phyloP scores from a whole-genome alignment of 129 eudicot species.

The Kitagawia praeruptora region DNA sequence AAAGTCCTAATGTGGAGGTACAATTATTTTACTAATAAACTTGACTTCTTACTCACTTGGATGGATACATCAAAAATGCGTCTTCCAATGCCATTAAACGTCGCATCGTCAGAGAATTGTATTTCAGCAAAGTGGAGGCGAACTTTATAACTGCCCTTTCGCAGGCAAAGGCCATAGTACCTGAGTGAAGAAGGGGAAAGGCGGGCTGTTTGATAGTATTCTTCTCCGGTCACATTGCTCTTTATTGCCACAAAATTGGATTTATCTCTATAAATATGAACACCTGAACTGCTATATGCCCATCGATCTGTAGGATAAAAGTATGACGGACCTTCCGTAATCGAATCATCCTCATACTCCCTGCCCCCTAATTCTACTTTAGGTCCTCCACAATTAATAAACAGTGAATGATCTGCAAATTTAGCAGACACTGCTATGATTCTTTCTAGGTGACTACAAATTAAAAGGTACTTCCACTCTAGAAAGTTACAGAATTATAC shows the following conservation, averaged over 20 bases:
- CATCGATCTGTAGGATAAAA: constrained; percentile 39
- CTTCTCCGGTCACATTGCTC: constrained; percentile 18
- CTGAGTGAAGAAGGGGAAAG: constrained; percentile 60
- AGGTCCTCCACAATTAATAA: constrained; percentile 75
- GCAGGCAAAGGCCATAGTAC: constrained; percentile 65
- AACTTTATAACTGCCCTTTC: constrained; percentile 65
- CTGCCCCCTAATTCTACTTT: constrained; percentile 30
- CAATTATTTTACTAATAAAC: not conserved
- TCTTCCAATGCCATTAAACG: constrained; percentile 52
- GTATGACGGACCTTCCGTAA: constrained; percentile 33
- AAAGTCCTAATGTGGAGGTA: not conserved
- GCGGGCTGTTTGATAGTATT: constrained; percentile 50
- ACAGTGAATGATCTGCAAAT: constrained; percentile 43
- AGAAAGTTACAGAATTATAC: not conserved
- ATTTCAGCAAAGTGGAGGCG: constrained; percentile 88
- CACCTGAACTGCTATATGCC: constrained; percentile 75
- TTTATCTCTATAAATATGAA: constrained; percentile 24
- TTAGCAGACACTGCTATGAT: constrained; percentile 8
- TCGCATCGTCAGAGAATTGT: constrained; percentile 37
- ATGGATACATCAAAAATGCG: constrained; percentile 71
- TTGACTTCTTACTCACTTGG: constrained; percentile 51
- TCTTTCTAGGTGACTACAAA: not conserved
- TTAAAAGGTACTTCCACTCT: not conserved
- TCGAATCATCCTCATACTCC: constrained; percentile 42
- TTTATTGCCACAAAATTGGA: constrained; percentile 23